Conservation (phyloP, 495 filamentous ascomycete genomes). For the Xylaria sp. region DNA sequence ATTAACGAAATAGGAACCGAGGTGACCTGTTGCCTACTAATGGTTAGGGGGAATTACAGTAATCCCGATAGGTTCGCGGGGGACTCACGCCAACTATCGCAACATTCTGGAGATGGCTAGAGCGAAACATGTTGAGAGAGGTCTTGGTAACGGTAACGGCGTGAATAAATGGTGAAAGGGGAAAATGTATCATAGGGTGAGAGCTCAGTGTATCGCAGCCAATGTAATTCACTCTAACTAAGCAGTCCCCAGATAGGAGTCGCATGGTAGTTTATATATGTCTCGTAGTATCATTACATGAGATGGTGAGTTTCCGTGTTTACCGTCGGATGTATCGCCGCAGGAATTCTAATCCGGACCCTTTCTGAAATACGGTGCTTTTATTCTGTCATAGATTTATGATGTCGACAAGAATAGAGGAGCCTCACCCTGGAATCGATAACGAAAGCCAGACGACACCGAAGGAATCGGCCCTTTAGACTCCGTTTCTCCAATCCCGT, state of each 20-base stretch:
- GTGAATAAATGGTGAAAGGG: background rate
- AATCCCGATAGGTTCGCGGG: background rate
- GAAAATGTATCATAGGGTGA: background rate
- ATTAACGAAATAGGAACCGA: slow-evolving; percentile 55
- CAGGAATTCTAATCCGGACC: background rate
- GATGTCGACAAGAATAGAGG: background rate
- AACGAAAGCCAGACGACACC: background rate
- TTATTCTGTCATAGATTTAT: background rate
- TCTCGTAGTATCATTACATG: background rate
- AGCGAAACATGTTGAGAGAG: background rate
- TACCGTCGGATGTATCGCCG: background rate
- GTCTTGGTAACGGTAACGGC: too few relatives aligned
- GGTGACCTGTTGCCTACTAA: slow-evolving; percentile 56
- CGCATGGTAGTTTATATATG: background rate
- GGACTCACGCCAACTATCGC: slow-evolving; percentile 56
- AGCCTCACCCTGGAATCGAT: background rate
- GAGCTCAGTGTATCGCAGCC: background rate
- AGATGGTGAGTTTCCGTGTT: background rate
- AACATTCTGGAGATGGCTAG: slow-evolving; percentile 50
- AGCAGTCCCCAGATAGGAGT: background rate
- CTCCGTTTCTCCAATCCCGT: background rate
- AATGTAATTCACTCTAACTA: background rate
- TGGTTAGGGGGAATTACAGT: background rate
- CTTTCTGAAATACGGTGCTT: background rate
- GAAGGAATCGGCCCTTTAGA: background rate